Percentiles rank a stretch among this genome's conserved stretches.
Evolutionary conservation across 83 land plant genomes (phyloP).

Genomic region (Picea engelmannii): DNA sequence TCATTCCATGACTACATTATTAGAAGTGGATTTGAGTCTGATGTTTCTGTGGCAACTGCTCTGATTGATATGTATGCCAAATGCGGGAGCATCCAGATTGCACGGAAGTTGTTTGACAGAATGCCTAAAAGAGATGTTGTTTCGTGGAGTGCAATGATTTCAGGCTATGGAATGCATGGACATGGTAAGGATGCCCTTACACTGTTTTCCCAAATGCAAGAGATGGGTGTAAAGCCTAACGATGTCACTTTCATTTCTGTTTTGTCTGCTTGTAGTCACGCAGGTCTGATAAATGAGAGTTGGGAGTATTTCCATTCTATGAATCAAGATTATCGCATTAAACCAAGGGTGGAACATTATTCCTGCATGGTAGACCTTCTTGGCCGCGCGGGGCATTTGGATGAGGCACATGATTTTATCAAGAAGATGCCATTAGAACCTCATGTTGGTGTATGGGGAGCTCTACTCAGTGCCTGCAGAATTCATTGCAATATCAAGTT

Average conservation of each 20-base stretch:
- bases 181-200: slow-evolving; percentile 26
- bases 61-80: slow-evolving; percentile 61
- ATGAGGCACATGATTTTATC: slow-evolving; percentile 38
- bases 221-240: slow-evolving; percentile 36
- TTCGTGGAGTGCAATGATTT: slow-evolving; percentile 45
- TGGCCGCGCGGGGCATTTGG: slow-evolving; percentile 42
- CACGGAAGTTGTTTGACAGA: slow-evolving; percentile 31
- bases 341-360: slow-evolving; percentile 53
- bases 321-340: slow-evolving; percentile 23
- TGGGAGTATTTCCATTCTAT: slow-evolving; percentile 36
- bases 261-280: slow-evolving; percentile 50
- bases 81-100: slow-evolving; percentile 33
- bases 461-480: slow-evolving; percentile 42
- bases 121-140: slow-evolving; percentile 36
- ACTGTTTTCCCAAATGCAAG: slow-evolving; percentile 36
- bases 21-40: slow-evolving; percentile 22
- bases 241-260: slow-evolving; percentile 41
- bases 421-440: slow-evolving; percentile 42
- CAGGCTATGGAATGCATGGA: slow-evolving; percentile 50
- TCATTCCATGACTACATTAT: slow-evolving; percentile 40
- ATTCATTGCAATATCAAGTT: slow-evolving; percentile 22
- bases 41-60: slow-evolving; percentile 33
- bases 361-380: slow-evolving; percentile 60
- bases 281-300: slow-evolving; percentile 45
- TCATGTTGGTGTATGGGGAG: slow-evolving; percentile 37